Evolutionary conservation across 1,284 basidiomycete genomes (phyloP), one percentile per base, ranked within the genome.

Genomic region (Polyporus tsugae): DNA sequence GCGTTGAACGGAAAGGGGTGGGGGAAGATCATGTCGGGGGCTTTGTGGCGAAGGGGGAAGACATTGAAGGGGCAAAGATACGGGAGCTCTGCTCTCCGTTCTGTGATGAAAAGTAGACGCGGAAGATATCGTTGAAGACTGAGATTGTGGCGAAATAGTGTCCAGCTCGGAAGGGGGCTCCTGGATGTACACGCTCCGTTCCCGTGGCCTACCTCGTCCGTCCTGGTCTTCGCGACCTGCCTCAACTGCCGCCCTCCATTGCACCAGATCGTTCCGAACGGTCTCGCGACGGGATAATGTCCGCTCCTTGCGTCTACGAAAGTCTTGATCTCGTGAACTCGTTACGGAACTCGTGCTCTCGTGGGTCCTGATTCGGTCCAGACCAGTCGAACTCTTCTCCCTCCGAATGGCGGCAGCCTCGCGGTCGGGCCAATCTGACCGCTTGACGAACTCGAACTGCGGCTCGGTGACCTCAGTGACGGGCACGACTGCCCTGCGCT

Each of bases 341-440:
- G 70, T 71, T 38, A 74, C 76, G 10, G 80, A 76, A 65, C 77
- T 80, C 4, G 74, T 71, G 67, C 79, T 83, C 62, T 90, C 89
- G 70, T 85, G 82, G 22, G 85, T 86, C 74, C 81, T 82, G 25
- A 85, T 83, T 58, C 86, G 83, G 65, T 90, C 88, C 69, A 91
- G 78, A 6, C 83, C 82, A 29, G 87, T 86, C 52, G 85, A 82
- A 76, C 90, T 91, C 78, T 85, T 87, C 77, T 92, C 89, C 71
- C 91, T 83, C 67, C 91, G 83, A 60, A 88, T 81, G 35, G 88
- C 89, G 68, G 88, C 89, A 4, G 86, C 82, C 79, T 92, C 91
- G 53, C 90, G 87, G 77, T 92, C 91, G 2, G 91, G 90, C 92
- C 92, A 94, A 73, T 92, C 92, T 17, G 92, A 89, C 63, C 92